These are phyloP conservation scores for Pelargonium cotyledonis DNA, from an alignment of 441 rosid species.

Conservation along the genomic window DNA sequence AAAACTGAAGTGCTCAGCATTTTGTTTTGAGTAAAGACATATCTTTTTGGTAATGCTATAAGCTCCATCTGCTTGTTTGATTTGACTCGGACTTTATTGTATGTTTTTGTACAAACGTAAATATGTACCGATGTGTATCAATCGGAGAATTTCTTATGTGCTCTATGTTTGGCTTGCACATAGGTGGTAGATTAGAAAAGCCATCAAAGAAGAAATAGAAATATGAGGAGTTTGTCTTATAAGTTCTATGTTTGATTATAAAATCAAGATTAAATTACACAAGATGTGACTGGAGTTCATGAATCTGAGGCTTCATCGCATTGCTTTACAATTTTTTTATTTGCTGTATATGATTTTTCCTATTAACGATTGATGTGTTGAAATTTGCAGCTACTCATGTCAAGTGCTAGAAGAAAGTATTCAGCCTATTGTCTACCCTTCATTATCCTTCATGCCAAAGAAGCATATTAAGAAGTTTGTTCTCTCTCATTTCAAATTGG, in stretches of 20 bases:
- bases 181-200: not conserved
- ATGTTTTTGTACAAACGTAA: not conserved
- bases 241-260: not conserved
- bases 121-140: not conserved
- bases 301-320: not conserved
- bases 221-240: not conserved
- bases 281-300: not conserved
- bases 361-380: not conserved
- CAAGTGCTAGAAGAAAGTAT: conserved; percentile 34
- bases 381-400: conserved; percentile 33
- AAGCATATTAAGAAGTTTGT: conserved; percentile 41
- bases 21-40: not conserved
- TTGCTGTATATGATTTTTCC: not conserved
- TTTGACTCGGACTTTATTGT: not conserved
- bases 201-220: not conserved
- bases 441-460: conserved; percentile 29
- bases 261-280: not conserved
- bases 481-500: conserved; percentile 14
- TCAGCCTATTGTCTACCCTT: conserved; percentile 21
- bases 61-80: not conserved
- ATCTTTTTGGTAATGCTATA: not conserved
- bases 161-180: not conserved
- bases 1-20: not conserved
- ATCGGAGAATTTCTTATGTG: not conserved
- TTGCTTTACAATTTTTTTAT: not conserved